Percentiles rank a stretch among this genome's conserved stretches.
Conservation (phyloP, 148 eudicot genomes). For the Dianthus caryophyllus region DNA sequence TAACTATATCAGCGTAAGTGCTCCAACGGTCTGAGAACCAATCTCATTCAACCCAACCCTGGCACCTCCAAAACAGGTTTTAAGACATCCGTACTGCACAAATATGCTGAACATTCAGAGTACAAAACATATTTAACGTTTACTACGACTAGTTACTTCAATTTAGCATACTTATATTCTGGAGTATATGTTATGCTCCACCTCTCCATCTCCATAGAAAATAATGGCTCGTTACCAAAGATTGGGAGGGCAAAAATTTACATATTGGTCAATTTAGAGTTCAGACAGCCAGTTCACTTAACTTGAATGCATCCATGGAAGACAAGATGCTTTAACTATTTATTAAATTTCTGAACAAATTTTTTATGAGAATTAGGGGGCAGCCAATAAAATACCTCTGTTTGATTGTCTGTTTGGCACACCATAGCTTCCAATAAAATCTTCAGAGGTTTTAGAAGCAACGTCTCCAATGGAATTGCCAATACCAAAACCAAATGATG, state of each 20-base stretch:
- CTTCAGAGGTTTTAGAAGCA: constrained; percentile 52
- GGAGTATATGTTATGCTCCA: neutral
- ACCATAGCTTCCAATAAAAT: constrained; percentile 51
- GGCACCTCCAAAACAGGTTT: too few species aligned
- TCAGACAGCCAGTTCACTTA: too few species aligned
- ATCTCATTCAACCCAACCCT: too few species aligned
- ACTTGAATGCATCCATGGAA: neutral
- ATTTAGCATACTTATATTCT: neutral
- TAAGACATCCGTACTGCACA: too few species aligned
- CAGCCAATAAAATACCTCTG: constrained; percentile 50
- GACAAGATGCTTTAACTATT: neutral
- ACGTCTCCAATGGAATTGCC: constrained; percentile 36
- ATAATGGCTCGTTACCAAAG: neutral
- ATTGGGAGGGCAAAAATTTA: neutral
- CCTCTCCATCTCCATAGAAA: neutral
- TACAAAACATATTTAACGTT: too few species aligned
- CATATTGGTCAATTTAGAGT: neutral
- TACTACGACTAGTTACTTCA: too few species aligned
- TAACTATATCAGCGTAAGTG: neutral
- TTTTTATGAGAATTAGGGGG: neutral
- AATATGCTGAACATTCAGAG: too few species aligned
- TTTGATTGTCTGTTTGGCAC: constrained; percentile 56
- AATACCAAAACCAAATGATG: constrained; percentile 65
- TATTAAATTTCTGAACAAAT: neutral
- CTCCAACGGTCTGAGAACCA: neutral